Evolutionary conservation across 139 green algal species (phyloP), one percentile per base, ranked within the genome.

Genomic region (Diplosphaera chodatii): DNA sequence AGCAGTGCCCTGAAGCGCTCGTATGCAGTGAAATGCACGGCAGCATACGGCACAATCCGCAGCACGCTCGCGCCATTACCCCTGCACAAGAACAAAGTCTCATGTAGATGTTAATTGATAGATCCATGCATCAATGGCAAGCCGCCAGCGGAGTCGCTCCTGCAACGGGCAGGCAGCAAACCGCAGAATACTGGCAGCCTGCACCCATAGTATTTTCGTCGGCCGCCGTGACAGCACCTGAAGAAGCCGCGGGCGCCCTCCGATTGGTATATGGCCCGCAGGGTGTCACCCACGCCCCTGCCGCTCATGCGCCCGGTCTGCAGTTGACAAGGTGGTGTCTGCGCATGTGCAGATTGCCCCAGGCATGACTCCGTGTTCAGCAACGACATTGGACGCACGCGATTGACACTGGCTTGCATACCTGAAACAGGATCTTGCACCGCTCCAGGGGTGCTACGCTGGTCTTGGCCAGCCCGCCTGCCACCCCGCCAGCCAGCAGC

Each of bases 11-110:
- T 76, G 79, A 90, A 96, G 27, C 86, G 80, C 83, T 98, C 93
- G 63, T 97, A 98, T 0, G 83, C 70, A 23, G 80, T 78, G 72
- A 95, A 97, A 83, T 98, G 91, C 8, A 97, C 78, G 20, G 92
- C 88, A 0, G 91, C 83, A 72, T 98, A 98, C 0, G 93, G 93
- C 30, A 97, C 80, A 71, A 98, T 96, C 25, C 93, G 83, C 65
- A 91, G 72, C 28, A 96, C 91, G 64, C 78, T 91, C 25, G 93
- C 93, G 31, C 79, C 81, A 69, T 98, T 98, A 30, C 93, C 93
- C 67, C 83, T 94, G 84, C 27, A n/a, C 13, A 10, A 59, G 48
- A 59, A 6, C 6, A 6, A 48, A 6, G 37, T 48, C 37, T 6
- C n/a, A n/a, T n/a, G n/a, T n/a, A n/a, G n/a, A n/a, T n/a, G n/a